Evolutionary conservation across 192 early-diverging fungal genomes (phyloP).

Genomic region (Backusella parvicylindrica): DNA sequence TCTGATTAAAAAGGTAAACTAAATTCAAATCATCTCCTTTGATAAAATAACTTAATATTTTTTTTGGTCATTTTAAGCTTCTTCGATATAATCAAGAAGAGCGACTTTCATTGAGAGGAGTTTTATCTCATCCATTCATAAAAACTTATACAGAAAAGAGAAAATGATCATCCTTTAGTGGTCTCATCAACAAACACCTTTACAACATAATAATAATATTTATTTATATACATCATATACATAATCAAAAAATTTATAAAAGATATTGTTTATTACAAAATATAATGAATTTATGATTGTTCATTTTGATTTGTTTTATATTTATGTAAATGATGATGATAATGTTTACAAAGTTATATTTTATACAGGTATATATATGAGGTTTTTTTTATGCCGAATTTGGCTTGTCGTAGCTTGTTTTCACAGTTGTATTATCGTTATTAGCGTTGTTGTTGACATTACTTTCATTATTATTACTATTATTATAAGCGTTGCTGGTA

Average conservation of each 20-base stretch:
- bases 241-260: neutral
- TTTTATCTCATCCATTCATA: conserved; percentile 74
- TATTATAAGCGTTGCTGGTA: neutral
- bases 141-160: neutral
- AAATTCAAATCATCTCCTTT: neutral
- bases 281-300: neutral
- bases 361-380: neutral
- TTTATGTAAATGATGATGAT: too few species aligned
- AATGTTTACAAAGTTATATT: neutral
- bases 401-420: neutral
- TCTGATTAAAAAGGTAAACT: conserved; percentile 71
- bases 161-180: neutral
- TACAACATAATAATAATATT: neutral
- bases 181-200: neutral
- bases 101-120: conserved; percentile 70
- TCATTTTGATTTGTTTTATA: too few species aligned
- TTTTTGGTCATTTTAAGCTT: conserved; percentile 45
- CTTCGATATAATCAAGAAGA: conserved; percentile 65
- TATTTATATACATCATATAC: neutral
- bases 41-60: neutral
- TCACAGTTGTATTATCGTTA: neutral
- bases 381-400: neutral
- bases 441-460: neutral
- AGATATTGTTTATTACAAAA: neutral
- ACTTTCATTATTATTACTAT: neutral